Evolutionary conservation across 148 eudicot genomes (phyloP), one percentile per base, ranked within the genome.

Genomic region (Talinum fruticosum): DNA sequence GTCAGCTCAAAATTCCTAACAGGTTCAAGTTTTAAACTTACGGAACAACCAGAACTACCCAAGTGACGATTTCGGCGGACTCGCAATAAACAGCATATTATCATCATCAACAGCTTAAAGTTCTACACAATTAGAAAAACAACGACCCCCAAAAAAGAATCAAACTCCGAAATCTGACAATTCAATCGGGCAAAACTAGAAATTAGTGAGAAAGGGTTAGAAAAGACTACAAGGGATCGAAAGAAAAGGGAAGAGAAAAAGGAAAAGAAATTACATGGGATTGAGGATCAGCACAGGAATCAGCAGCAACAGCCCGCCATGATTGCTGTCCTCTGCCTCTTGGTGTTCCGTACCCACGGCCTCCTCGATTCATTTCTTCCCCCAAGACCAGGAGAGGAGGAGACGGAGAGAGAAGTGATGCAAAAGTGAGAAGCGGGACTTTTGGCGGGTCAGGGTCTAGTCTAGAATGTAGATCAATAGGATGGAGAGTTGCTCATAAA

Each of bases 241-340:
- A 32, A 8, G 38, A 38, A 30, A 28, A 26, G 26, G 28, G 28
- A 3, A 16, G 1, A 44, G 21, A 34, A 76, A n/a, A 66, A 36
- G 33, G 21, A 49, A 21, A 30, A 3, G 38, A 30, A 72, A 71
- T 64, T 77, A 82, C 84, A 77, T 62, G 51, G 71, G 80, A 49
- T 5, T 66, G 83, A 72, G 7, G 23, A 73, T 23, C 13, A 66
- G 80, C 61, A 38, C 78, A 61, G 12, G 81, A 69, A 69, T 41
- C 44, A 66, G 34, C 1, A 18, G 75, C 10, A n/a, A 68, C 61
- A 21, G 59, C 32, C 30, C 38, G 84, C 84, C 84, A 82, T 82
- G 53, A 19, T 14, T 34, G 34, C n/a, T 21, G 65, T 2, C 69
- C 62, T 61, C 74, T 74, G 8, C 54, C 78, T 69, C 78, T 74